Percentiles rank a stretch among this genome's conserved stretches.
These are phyloP conservation scores for Cutaneotrichosporon cyanovorans DNA, from an alignment of 1,284 basidiomycete species.

Conservation along the genomic window DNA sequence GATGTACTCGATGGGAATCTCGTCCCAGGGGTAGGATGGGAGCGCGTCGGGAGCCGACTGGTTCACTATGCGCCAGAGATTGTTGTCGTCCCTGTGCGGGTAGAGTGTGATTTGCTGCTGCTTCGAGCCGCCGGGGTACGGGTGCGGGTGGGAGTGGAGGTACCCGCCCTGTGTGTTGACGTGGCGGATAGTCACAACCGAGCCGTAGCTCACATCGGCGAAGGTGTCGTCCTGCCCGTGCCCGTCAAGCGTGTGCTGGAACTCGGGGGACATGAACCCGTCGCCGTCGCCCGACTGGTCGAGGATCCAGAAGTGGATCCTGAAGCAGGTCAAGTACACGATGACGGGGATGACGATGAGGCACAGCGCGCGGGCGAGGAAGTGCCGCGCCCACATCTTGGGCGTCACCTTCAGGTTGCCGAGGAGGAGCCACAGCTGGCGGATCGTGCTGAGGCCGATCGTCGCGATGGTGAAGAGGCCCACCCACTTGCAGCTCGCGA, in stretches of 20 bases:
- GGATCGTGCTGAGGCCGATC: conserved; percentile 73
- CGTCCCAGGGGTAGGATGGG: conserved; percentile 54
- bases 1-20: conserved; percentile 58
- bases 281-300: conserved; percentile 90
- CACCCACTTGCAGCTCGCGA: conserved; percentile 95
- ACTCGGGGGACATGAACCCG: conserved; percentile 97
- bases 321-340: conserved; percentile 95
- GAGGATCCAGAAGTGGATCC: conserved; percentile 85
- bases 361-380: conserved; percentile 78
- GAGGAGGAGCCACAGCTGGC: conserved; percentile 83
- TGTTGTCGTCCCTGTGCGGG: conserved; percentile 89
- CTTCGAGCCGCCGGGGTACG: conserved; percentile 77
- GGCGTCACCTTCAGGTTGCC: conserved; percentile 79
- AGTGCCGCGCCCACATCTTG: conserved; percentile 69
- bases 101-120: conserved; percentile 94
- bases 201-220: conserved; percentile 86
- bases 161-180: conserved; percentile 96
- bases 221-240: conserved; percentile 86
- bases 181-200: conserved; percentile 75
- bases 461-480: conserved; percentile 98
- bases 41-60: conserved; percentile 49
- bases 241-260: conserved; percentile 92
- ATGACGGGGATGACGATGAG: conserved; percentile 73
- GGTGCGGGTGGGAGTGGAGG: conserved; percentile 86
- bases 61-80: conserved; percentile 77